Evolutionary conservation across 202 grass and related monocot species (phyloP).

Genomic region (Miscanthus sacchariflorus): DNA sequence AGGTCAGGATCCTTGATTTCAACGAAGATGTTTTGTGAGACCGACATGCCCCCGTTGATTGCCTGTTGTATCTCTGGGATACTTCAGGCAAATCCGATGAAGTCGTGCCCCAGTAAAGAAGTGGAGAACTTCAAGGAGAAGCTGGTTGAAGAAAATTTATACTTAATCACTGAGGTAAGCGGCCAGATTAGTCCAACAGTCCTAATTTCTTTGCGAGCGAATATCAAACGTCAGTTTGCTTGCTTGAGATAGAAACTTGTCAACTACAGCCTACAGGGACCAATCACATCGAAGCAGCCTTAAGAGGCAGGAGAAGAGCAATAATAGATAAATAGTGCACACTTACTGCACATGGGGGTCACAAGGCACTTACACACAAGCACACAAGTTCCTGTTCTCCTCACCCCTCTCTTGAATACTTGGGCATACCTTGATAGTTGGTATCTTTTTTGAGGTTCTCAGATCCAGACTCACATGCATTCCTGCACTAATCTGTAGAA

Average conservation of each 20-base stretch:
- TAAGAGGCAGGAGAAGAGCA: background rate
- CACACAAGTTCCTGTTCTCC: background rate
- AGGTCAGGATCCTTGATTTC: constrained; percentile 48
- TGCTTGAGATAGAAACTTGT: background rate
- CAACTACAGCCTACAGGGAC: background rate
- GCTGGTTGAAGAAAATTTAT: constrained; percentile 84
- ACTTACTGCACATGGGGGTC: background rate
- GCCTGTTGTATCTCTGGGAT: background rate
- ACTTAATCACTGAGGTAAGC: constrained; percentile 73
- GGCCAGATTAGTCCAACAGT: background rate
- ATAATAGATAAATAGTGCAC: background rate
- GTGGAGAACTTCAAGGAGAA: constrained; percentile 61
- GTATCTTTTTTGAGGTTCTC: background rate
- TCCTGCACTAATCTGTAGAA: background rate
- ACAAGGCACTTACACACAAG: background rate
- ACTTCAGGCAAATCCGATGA: constrained; percentile 72
- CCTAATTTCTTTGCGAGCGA: background rate
- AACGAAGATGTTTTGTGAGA: background rate
- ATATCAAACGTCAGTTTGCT: background rate
- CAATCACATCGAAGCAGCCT: constrained; percentile 15
- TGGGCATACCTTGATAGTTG: background rate
- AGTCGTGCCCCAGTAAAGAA: constrained; percentile 70
- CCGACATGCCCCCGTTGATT: background rate
- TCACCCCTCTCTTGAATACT: background rate
- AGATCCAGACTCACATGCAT: constrained; percentile 35